Conservation (phyloP, 148 eudicot genomes). For the Diospyros lotus region DNA sequence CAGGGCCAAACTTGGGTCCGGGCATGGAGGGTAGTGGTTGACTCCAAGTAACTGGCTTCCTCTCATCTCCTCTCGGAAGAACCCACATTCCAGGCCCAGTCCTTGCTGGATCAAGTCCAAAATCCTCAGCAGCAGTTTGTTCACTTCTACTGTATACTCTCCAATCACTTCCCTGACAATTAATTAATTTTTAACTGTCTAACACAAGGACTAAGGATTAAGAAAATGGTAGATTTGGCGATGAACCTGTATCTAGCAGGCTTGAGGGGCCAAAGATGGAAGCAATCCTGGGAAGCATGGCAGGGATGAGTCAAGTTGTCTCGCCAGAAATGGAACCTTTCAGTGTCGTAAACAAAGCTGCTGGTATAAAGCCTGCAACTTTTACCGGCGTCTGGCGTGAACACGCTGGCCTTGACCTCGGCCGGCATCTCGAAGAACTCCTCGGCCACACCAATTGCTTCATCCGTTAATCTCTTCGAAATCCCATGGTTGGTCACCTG, state of each 20-base stretch:
- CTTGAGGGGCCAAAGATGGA: slow-evolving; percentile 23
- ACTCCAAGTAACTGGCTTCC: background rate
- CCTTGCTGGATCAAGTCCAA: slow-evolving; percentile 29
- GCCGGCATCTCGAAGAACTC: slow-evolving; percentile 23
- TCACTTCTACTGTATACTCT: slow-evolving; percentile 18
- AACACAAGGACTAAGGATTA: too few relatives aligned
- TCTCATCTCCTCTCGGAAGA: slow-evolving; percentile 19
- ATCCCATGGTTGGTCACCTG: slow-evolving; percentile 32
- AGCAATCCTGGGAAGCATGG: slow-evolving; percentile 22
- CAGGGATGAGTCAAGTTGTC: slow-evolving; percentile 35
- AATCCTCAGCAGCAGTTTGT: slow-evolving; percentile 19
- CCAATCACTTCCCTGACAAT: slow-evolving; percentile 21
- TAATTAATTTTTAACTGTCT: background rate
- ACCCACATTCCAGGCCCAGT: slow-evolving; percentile 24
- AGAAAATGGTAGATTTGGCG: background rate
- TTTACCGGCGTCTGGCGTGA: slow-evolving; percentile 11
- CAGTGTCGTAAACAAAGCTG: slow-evolving; percentile 21
- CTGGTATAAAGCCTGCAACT: slow-evolving; percentile 42
- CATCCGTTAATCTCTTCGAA: slow-evolving; percentile 8
- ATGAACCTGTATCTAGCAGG: slow-evolving; percentile 32
- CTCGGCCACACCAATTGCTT: slow-evolving; percentile 10
- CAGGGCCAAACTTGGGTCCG: slow-evolving; percentile 25
- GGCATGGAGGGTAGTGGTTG: slow-evolving; percentile 31
- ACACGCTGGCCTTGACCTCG: slow-evolving; percentile 12
- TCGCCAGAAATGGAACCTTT: slow-evolving; percentile 35